Evolutionary conservation across 257 asterid species (phyloP).

Genomic region (Solanum medicagineum): DNA sequence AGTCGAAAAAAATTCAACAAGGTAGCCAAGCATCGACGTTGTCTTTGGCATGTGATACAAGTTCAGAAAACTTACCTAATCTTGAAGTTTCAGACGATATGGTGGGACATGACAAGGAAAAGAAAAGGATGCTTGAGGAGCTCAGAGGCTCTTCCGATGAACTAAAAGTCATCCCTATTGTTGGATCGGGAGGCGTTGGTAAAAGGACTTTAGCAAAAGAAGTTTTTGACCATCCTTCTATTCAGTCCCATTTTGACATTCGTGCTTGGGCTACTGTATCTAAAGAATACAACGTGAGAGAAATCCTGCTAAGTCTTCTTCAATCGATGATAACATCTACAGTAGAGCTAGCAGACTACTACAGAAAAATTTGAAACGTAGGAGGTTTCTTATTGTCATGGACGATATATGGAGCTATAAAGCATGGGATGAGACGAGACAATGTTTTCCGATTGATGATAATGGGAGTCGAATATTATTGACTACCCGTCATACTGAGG

Average conservation of each 20-base stretch:
- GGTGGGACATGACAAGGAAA: neutral
- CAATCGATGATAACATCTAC: neutral
- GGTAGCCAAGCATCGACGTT: neutral
- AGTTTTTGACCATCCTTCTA: neutral
- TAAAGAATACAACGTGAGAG: neutral
- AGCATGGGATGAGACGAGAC: neutral
- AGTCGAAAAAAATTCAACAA: neutral
- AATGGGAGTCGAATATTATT: neutral
- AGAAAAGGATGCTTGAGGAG: neutral
- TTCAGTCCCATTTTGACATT: neutral
- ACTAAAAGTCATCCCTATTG: neutral
- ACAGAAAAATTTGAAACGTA: neutral
- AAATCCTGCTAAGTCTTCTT: neutral
- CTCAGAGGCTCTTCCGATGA: neutral
- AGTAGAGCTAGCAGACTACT: neutral
- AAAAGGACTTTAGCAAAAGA: conserved; percentile 6
- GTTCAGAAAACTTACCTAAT: neutral
- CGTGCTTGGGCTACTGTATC: conserved; percentile 2
- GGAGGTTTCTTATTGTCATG: conserved; percentile 3
- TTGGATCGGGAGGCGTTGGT: conserved; percentile 7
- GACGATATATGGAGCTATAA: conserved; percentile 4
- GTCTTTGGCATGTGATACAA: neutral
- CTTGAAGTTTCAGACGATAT: neutral
- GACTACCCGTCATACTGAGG: conserved; percentile 1
- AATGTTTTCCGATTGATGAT: neutral